Evolutionary conservation across 768 basidiomycete genomes (phyloP), one percentile per base, ranked within the genome.

Genomic region (Hydnomerulius pinastri): DNA sequence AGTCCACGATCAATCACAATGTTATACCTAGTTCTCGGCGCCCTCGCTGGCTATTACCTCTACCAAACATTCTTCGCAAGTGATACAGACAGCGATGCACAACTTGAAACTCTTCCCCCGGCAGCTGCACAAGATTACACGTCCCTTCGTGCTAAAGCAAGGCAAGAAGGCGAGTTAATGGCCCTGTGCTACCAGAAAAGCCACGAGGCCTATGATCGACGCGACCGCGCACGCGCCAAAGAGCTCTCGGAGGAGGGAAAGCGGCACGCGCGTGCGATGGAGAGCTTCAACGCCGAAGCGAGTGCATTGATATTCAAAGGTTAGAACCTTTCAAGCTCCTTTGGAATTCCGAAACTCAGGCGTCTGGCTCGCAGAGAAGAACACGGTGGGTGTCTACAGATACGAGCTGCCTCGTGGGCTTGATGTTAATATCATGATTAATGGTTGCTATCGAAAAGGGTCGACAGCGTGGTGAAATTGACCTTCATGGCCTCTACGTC

Each of bases 401-500:
- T 45, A 29, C 21, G 32, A 5, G 10, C 17, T n/a, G n/a, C n/a
- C n/a, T n/a, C n/a, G n/a, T n/a, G n/a, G n/a, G n/a, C n/a, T n/a
- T n/a, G n/a, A n/a, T n/a, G n/a, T n/a, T n/a, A n/a, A n/a, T n/a
- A 12, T 8, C 32, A 42, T 37, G 20, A 40, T 44, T 36, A 44
- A 29, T 51, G 27, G 32, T 60, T 2, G 15, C 18, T 44, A 44
- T 46, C 24, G 2, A 50, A 32, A 58, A 86, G 81, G 80, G 86
- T 54, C 86, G 80, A 38, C 67, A 76, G 47, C 74, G 78, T 2
- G 84, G 84, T 2, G 85, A 92, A 66, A 74, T 97, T 40, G 96
- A 98, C 69, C 73, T 98, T 35, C 95, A 98, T 65, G 92, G 92
- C 7, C 75, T 98, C 4, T 95, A 88, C 66, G 93, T 96, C 50